Base-by-base conservation (phyloP, 2,329 filamentous ascomycete species). In the Fusarium incarnatum region DNA sequence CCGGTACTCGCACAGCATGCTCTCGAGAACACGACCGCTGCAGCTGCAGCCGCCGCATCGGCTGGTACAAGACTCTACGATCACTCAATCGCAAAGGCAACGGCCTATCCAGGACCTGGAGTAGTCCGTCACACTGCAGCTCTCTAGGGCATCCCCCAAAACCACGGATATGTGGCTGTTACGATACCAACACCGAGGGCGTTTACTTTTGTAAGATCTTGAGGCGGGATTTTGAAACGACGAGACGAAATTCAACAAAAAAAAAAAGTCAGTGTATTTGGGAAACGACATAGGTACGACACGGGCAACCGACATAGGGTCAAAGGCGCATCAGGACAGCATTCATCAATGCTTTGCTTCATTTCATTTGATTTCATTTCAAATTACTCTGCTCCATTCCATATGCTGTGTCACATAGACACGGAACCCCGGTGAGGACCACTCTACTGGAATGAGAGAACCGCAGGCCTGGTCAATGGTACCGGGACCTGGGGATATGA, bases 1-100 rank as follows among this genome's bases (percentile, higher is more conserved):
- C 73, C 73, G 72, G 70, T 75, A 71, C 62, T 74, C 56, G 62
- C 73, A 67, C 73, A 65, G 34, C 73, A 73, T 68, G 45, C 53
- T 46, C 55, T 65, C 54, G 61, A 65, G 41, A 60, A 60, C 54
- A 59, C 60, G 18, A 48, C 70, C 42, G 47, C 63, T 37, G 46
- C 64, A 32, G 64, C 66, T 5, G 68, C 54, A 12, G 56, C 53
- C 23, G 62, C 53, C 28, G 65, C 54, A 40, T 59, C 67, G 23
- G 60, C 59, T 37, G 40, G 62, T 40, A 50, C 64, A 23, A 62
- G 57, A 47, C 64, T 66, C 57, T 74, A 71, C 58, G 60, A 56
- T 34, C 69, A 66, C 40, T 58, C 72, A 40, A 73, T 73, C 27
- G 37, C 60, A 49, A 70, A 70, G 53, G 41, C 67, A 22, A 46